Conservation (phyloP, 2,329 filamentous ascomycete species). For the Chaetomium strumarium region DNA sequence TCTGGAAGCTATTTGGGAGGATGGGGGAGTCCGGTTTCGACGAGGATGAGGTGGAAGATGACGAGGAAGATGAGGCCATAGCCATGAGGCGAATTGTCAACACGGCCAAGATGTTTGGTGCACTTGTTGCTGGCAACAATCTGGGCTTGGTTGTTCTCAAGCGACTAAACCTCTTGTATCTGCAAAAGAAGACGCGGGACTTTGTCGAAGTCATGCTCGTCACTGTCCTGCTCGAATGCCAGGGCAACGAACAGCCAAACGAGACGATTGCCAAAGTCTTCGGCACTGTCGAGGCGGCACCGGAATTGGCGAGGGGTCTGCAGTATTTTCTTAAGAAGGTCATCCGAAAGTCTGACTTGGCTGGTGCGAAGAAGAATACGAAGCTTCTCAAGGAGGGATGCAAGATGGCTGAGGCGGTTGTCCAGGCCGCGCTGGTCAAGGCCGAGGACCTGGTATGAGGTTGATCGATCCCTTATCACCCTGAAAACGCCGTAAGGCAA, state of each 20-base stretch:
- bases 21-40: conserved; percentile 77
- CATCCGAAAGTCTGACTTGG: conserved; percentile 58
- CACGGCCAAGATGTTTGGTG: conserved; percentile 50
- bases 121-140: conserved; percentile 41
- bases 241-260: conserved; percentile 43
- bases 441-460: conserved; percentile 13
- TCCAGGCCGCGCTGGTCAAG: conserved; percentile 27
- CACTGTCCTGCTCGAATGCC: conserved; percentile 63
- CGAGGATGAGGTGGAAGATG: conserved; percentile 54
- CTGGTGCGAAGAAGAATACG: conserved; percentile 43
- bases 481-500: too few species aligned
- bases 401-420: conserved; percentile 35
- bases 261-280: conserved; percentile 61
- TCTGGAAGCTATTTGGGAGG: conserved; percentile 80
- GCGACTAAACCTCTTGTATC: conserved; percentile 69
- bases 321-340: conserved; percentile 75
- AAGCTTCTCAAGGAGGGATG: conserved; percentile 44
- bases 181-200: conserved; percentile 68
- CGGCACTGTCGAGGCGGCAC: conserved; percentile 54
- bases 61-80: conserved; percentile 39
- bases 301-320: conserved; percentile 65
- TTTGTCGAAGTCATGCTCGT: conserved; percentile 80
- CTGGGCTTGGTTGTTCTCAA: conserved; percentile 50
- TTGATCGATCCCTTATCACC: too few species aligned
- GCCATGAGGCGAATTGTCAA: conserved; percentile 48